Conservation (phyloP, 768 basidiomycete genomes). For the Astraeus odoratus region DNA sequence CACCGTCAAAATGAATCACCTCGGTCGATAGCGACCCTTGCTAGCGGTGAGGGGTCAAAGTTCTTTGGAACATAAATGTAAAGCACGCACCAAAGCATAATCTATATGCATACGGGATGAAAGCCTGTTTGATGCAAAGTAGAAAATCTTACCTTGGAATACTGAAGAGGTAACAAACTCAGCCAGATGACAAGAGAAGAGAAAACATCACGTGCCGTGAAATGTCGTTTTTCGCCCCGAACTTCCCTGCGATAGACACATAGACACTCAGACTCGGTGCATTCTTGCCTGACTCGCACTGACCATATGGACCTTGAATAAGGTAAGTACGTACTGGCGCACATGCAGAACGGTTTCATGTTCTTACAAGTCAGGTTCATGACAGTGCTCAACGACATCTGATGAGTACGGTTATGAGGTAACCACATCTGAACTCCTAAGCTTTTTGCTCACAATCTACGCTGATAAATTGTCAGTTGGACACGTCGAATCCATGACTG, state of each 20-base stretch:
- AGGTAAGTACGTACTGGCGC: too few relatives aligned
- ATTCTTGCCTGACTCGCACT: constrained; percentile 28
- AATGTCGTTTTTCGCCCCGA: constrained; percentile 75
- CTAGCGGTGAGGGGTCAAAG: constrained; percentile 1
- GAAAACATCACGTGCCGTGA: constrained; percentile 51
- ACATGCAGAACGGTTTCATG: too few relatives aligned
- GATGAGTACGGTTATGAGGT: neutral
- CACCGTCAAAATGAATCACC: constrained; percentile 32
- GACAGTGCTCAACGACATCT: constrained; percentile 70
- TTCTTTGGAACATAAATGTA: neutral
- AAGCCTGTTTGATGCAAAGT: constrained; percentile 1
- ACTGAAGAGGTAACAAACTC: constrained; percentile 33
- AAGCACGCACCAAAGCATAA: constrained; percentile 78
- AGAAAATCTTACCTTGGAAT: constrained; percentile 59
- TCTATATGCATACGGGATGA: constrained; percentile 30
- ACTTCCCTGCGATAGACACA: constrained; percentile 65
- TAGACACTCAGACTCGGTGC: constrained; percentile 17
- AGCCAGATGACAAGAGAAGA: neutral
- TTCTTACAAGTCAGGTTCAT: constrained; percentile 79
- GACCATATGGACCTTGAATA: constrained; percentile 75
- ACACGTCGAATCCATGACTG: neutral
- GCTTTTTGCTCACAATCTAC: constrained; percentile 57
- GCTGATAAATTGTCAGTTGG: constrained; percentile 28
- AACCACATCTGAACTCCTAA: constrained; percentile 3
- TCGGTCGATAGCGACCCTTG: constrained; percentile 91